Base-by-base conservation (phyloP, 2,329 filamentous ascomycete genomes). In the Fusarium buharicum region DNA sequence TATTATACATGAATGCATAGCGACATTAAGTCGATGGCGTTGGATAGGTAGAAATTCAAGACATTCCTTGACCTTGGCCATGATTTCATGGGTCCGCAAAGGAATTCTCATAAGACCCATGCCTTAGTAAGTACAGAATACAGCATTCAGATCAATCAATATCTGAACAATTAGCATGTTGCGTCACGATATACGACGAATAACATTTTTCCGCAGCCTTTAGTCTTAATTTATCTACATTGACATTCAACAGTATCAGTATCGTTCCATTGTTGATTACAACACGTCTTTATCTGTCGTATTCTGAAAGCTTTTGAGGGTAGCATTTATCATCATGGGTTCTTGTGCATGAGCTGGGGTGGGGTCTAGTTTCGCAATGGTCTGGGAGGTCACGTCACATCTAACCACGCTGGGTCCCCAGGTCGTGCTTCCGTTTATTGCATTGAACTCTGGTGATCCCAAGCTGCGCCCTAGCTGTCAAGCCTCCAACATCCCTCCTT, bases 21-120 rank as follows among this genome's bases (percentile, higher is more conserved):
- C 53, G 50, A 49, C 56, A 40, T 49, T 56, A 41, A 51, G 61
- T 58, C 47, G 51, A 50, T 43, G 68, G 67, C 66, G 67, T 70
- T 70, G 59, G 38, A 59, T 44, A 51, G 43, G 46, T 44, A 40
- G 50, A 55, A 46, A 22, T 47, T 50, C 33, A 34, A 62, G 14
- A 24, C 18, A 41, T 24, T 59, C 18, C 11, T 36, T 48, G n/a
- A 39, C 10, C 13, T 33, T 17, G 28, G 11, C 11, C 17, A 34
- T n/a, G 18, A 33, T 27, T 22, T 5, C 28, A 2, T 36, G 24
- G 20, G 17, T 12, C 31, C 16, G 16, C 5, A 46, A 13, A 17
- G 18, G 28, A 24, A 16, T 22, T 20, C 11, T 27, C 9, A 4
- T n/a, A n/a, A n/a, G n/a, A n/a, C n/a, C n/a, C n/a, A n/a, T n/a